A percentile compares a stretch with the other conserved stretches of the same genome.
These are phyloP conservation scores for Entomortierella chlamydospora DNA, from an alignment of 192 early-diverging fungal species.

Conservation along the genomic window DNA sequence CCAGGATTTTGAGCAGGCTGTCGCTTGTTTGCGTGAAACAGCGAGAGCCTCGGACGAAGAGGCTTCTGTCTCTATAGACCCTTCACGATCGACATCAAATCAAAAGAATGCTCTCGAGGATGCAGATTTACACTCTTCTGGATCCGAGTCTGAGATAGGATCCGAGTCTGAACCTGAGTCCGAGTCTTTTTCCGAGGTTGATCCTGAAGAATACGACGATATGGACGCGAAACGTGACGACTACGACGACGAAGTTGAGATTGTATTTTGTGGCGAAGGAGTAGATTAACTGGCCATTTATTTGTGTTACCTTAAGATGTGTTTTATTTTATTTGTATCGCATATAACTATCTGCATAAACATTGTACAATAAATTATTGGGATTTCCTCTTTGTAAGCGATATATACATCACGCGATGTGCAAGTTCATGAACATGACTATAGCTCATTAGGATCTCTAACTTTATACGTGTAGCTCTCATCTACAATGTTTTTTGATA, in stretches of 20 bases:
- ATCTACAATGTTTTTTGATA: too few species aligned
- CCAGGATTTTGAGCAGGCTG: conserved; percentile 43
- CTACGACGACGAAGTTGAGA: too few species aligned
- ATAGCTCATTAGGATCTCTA: too few species aligned
- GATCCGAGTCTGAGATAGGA: not conserved
- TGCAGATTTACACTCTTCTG: not conserved
- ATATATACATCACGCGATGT: too few species aligned
- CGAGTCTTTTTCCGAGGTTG: conserved; percentile 6
- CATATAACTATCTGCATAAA: too few species aligned
- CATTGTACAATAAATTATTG: not conserved
- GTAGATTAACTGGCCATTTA: not conserved
- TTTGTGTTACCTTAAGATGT: too few species aligned
- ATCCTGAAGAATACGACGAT: not conserved
- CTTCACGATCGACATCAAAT: too few species aligned
- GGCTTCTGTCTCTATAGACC: not conserved
- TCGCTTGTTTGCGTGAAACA: conserved; percentile 25
- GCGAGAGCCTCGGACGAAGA: conserved; percentile 11
- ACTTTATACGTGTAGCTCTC: too few species aligned
- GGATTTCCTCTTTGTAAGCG: conserved; percentile 1
- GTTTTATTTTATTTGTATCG: too few species aligned
- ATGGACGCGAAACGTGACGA: too few species aligned
- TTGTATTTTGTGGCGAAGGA: not conserved
- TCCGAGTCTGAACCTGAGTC: conserved; percentile 8
- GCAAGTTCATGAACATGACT: too few species aligned
- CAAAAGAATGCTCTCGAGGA: not conserved